phyloP scores from a whole-genome alignment of 768 basidiomycete genomes.

The Daedalea quercina region DNA sequence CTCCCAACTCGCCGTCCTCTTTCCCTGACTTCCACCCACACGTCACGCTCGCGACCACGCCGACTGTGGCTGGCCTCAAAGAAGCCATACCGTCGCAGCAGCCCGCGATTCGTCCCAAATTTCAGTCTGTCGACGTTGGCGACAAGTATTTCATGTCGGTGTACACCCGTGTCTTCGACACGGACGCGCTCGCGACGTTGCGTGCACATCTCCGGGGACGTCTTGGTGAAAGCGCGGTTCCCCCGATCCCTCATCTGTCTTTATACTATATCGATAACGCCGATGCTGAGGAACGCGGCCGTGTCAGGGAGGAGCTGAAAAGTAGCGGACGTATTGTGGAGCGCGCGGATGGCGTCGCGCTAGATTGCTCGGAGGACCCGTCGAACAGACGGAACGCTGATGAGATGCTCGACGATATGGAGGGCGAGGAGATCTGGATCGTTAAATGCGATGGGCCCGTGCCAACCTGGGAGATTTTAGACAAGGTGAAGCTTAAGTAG shows the following conservation, averaged over 20 bases:
- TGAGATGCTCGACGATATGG: slow-evolving; percentile 16
- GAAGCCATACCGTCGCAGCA: slow-evolving; percentile 32
- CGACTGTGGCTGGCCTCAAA: slow-evolving; percentile 31
- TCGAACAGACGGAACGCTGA: slow-evolving; percentile 5
- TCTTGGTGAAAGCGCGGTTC: slow-evolving; percentile 38
- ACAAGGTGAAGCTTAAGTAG: slow-evolving; percentile 13
- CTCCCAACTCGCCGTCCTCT: slow-evolving; percentile 31
- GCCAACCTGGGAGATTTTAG: slow-evolving; percentile 17
- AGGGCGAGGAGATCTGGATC: slow-evolving; percentile 23
- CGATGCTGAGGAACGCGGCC: slow-evolving; percentile 52
- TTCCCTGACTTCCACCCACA: slow-evolving; percentile 65
- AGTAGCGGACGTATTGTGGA: slow-evolving; percentile 28
- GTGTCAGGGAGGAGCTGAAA: slow-evolving; percentile 37
- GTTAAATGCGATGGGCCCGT: slow-evolving; percentile 24
- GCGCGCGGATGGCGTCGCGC: slow-evolving; percentile 14
- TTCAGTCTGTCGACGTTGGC: slow-evolving; percentile 50
- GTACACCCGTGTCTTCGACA: slow-evolving; percentile 43
- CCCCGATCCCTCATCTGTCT: slow-evolving; percentile 66
- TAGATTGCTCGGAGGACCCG: slow-evolving; percentile 8
- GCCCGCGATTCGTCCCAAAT: slow-evolving; percentile 34
- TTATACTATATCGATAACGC: slow-evolving; percentile 65
- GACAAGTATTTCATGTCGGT: slow-evolving; percentile 69
- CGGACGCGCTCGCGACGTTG: slow-evolving; percentile 36
- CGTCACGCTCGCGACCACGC: slow-evolving; percentile 53
- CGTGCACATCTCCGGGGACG: slow-evolving; percentile 39